phyloP scores from a whole-genome alignment of 306 rosid genomes.

The Neltuma alba region DNA sequence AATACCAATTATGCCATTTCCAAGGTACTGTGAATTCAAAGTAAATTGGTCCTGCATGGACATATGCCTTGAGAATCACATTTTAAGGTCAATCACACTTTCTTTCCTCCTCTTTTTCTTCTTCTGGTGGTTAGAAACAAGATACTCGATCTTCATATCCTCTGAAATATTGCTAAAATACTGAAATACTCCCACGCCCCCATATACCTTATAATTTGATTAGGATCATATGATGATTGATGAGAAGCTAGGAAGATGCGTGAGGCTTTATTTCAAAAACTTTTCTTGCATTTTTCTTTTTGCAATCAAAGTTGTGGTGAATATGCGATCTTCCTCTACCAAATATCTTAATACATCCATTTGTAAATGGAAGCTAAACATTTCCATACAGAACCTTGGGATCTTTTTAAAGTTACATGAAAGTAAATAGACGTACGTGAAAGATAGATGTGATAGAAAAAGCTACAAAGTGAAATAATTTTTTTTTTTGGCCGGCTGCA shows the following conservation, averaged over 20 bases:
- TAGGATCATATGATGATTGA: background rate
- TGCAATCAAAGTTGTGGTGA: background rate
- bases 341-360: background rate
- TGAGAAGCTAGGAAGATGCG: background rate
- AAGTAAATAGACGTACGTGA: background rate
- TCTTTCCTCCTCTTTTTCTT: no score
- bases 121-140: no score
- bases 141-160: no score
- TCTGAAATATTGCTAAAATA: no score
- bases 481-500: no score
- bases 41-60: no score
- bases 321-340: background rate
- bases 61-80: no score
- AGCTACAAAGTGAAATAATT: slow-evolving; percentile 34
- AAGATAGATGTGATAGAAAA: background rate
- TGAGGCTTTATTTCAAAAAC: background rate
- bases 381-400: slow-evolving; percentile 3
- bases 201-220: background rate
- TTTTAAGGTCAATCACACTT: slow-evolving; percentile 15
- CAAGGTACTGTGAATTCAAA: slow-evolving; percentile 38
- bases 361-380: background rate
- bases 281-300: no score
- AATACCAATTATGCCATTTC: no score
- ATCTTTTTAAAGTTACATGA: background rate
- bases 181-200: background rate